Conservation (phyloP, 2,329 filamentous ascomycete genomes). For the Cladophialophora yegresii region DNA sequence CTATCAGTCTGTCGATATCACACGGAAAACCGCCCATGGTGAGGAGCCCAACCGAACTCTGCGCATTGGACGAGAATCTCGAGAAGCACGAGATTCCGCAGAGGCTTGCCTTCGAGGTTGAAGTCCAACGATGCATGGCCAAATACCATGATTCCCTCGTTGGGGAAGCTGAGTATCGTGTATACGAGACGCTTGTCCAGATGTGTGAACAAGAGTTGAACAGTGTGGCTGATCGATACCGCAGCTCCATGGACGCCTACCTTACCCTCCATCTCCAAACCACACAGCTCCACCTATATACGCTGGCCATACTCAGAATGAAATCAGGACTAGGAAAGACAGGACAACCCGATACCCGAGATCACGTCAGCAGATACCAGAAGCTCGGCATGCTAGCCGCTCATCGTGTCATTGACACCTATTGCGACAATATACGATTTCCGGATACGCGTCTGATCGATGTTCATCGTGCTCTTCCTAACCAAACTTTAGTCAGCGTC, state of each 20-base stretch:
- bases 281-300: conserved; percentile 17
- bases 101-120: conserved; percentile 7
- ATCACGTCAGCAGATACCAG: conserved; percentile 2
- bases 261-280: conserved; percentile 4
- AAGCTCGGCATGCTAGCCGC: conserved; percentile 17
- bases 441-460: conserved; percentile 9
- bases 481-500: conserved; percentile 8
- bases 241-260: conserved; percentile 5
- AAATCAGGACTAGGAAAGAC: neutral
- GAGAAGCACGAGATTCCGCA: conserved; percentile 6
- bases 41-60: conserved; percentile 14
- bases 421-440: conserved; percentile 6
- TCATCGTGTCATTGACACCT: conserved; percentile 18
- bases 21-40: conserved; percentile 11
- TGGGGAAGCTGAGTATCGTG: conserved; percentile 8
- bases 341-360: neutral
- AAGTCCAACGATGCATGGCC: conserved; percentile 15
- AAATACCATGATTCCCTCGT: conserved; percentile 15
- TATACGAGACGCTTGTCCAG: conserved; percentile 16
- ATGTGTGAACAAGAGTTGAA: conserved; percentile 18
- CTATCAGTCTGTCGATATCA: conserved; percentile 12
- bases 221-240: neutral
- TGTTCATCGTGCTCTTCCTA: conserved; percentile 13
- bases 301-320: conserved; percentile 13
- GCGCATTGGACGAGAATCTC: conserved; percentile 10